phyloP scores from a whole-genome alignment of 768 basidiomycete species.

The Polyporus arcularius region DNA sequence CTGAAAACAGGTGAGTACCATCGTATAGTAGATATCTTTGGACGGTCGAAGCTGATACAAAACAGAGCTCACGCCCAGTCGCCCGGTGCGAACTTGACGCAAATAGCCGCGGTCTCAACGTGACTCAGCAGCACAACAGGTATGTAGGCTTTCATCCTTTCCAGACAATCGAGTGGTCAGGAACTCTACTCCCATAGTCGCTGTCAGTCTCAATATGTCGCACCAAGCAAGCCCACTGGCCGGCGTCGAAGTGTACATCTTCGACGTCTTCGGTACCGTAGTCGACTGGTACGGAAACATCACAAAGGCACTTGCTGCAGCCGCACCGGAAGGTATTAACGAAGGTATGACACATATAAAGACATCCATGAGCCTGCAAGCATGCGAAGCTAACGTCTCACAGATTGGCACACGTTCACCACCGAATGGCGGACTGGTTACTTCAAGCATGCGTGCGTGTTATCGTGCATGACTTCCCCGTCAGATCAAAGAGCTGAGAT shows the following conservation, averaged over 20 bases:
- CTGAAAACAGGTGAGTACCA: background rate
- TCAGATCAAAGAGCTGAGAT: too few species aligned
- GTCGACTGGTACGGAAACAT: slow-evolving; percentile 31
- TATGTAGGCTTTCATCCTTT: too few species aligned
- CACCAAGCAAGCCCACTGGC: slow-evolving; percentile 1
- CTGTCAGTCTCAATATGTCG: background rate
- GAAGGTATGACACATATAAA: background rate
- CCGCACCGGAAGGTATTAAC: background rate
- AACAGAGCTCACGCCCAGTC: too few species aligned
- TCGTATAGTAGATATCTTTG: too few species aligned
- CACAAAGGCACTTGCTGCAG: slow-evolving; percentile 9
- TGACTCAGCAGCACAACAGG: background rate
- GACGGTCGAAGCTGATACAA: too few species aligned
- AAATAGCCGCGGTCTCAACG: background rate
- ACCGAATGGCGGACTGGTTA: slow-evolving; percentile 60
- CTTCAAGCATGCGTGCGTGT: slow-evolving; percentile 42
- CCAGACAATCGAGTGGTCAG: too few species aligned
- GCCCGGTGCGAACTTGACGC: background rate
- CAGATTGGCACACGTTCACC: slow-evolving; percentile 51
- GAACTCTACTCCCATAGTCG: too few species aligned
- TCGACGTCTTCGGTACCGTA: slow-evolving; percentile 32
- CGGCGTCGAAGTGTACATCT: slow-evolving; percentile 25
- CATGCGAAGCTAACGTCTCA: background rate
- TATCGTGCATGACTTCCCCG: too few species aligned
- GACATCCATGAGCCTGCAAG: background rate